Percentiles rank a stretch among this genome's conserved stretches.
Evolutionary conservation across 805 yeast genomes (phyloP).

Genomic region (Ogataea ramenticola): DNA sequence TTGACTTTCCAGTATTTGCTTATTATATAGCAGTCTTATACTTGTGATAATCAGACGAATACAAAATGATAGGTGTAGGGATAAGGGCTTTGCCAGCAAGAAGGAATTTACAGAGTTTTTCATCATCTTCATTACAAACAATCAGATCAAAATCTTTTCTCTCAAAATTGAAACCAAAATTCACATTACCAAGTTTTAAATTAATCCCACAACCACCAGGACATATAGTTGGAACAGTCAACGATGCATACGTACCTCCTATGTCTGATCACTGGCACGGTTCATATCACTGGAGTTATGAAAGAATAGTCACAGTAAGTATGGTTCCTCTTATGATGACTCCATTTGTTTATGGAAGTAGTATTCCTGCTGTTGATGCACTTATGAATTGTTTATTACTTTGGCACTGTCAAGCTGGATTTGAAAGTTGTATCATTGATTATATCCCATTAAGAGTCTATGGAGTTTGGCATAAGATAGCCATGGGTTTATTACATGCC

Average conservation of each 20-base stretch:
- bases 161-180: conserved; percentile 2
- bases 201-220: conserved; percentile 64
- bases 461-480: conserved; percentile 54
- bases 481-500: conserved; percentile 51
- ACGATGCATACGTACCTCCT: conserved; percentile 64
- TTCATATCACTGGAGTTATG: conserved; percentile 69
- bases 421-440: conserved; percentile 71
- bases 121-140: background rate
- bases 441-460: conserved; percentile 71
- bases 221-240: conserved; percentile 60
- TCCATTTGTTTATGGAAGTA: conserved; percentile 50
- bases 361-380: conserved; percentile 51
- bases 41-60: background rate
- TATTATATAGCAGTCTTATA: too few species aligned
- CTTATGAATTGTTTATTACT: conserved; percentile 47
- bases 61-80: background rate
- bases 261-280: conserved; percentile 52
- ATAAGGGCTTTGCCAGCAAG: background rate
- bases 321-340: conserved; percentile 57
- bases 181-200: conserved; percentile 18
- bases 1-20: too few species aligned
- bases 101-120: background rate
- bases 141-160: background rate
- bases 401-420: conserved; percentile 63
- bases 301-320: conserved; percentile 51